Base-by-base conservation (phyloP, 371 early-diverging fungal species). In the Encephalitozoon intestinalis region DNA sequence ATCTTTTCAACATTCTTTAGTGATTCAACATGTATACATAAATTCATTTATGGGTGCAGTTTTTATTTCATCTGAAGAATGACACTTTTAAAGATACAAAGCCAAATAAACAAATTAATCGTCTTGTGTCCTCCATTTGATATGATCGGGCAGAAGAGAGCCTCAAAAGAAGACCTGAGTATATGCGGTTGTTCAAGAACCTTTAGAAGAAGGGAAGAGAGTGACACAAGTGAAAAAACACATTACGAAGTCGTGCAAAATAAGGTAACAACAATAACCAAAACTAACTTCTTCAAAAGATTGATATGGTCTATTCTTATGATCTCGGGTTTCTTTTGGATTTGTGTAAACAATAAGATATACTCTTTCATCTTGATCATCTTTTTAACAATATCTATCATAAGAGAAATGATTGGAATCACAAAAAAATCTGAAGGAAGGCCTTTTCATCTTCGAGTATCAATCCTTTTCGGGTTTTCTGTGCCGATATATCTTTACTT, bases 351-450 rank as follows among this genome's bases (percentile, higher is more conserved):
- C 34, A 63, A 75, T 25, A 52, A 39, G 18, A 26, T 31, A 39
- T 63, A 34, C 40, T 58, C 76, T 15, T 39, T 66, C 34, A 34
- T 2, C 15, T n/a, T 71, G 7, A 64, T 79, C 2, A 50, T 75
- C 31, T 9, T 75, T 51, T 37, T 79, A 34, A 63, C 30, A 37
- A 25, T 69, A 5, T 51, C 76, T 0, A 49, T 79, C 37, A 65
- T 75, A 49, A 75, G 26, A 67, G 79, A 79, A 51, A 44, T 79
- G 21, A 53, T 79, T 6, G 51, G 28, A 30, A 70, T 79, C 12
- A 23, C 75, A 30, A 50, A 52, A 43, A 69, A 28, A 37, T 21
- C 39, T 0, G 50, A 68, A 23, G 44, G 65, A 30, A 44, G 43
- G 34, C 12, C 52, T 1, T 52, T 26, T 8, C 18, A 11, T 9